Percentiles rank a stretch among this genome's conserved stretches.
Evolutionary conservation across 1,284 basidiomycete species (phyloP).

Genomic region (Phylloporus sp.): DNA sequence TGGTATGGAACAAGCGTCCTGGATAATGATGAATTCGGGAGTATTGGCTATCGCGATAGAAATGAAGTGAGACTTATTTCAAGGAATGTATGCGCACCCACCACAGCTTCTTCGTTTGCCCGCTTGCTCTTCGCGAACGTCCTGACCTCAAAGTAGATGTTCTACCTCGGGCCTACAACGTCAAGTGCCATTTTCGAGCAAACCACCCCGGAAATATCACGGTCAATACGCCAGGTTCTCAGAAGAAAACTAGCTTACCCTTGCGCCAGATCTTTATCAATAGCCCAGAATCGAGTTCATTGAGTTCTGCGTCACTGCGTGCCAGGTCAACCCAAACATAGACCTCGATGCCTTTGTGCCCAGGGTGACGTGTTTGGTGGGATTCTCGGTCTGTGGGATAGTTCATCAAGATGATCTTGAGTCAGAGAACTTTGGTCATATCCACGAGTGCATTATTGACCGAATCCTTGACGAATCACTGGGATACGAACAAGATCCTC

Average conservation of each 20-base stretch:
- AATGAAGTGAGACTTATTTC: no score
- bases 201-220: slow-evolving; percentile 88
- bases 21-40: no score
- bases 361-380: slow-evolving; percentile 91
- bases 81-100: no score
- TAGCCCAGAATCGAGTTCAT: slow-evolving; percentile 83
- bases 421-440: slow-evolving; percentile 86
- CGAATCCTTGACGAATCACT: slow-evolving; percentile 77
- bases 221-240: slow-evolving; percentile 69
- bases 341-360: slow-evolving; percentile 95
- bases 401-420: slow-evolving; percentile 4
- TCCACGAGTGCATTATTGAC: slow-evolving; percentile 85
- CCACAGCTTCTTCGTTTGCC: no score
- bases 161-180: slow-evolving; percentile 90
- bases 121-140: no score
- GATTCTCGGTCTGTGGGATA: slow-evolving; percentile 29
- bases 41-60: no score
- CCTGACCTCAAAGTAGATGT: slow-evolving; percentile 85
- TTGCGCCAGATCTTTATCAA: slow-evolving; percentile 68
- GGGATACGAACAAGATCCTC: slow-evolving; percentile 73
- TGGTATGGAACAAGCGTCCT: no score
- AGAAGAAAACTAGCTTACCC: slow-evolving; percentile 11
- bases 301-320: slow-evolving; percentile 77
- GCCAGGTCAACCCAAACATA: slow-evolving; percentile 79
- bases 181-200: slow-evolving; percentile 84